Evolutionary conservation across 179 eudicot species (phyloP).

Genomic region (Amaranthus tricolor): DNA sequence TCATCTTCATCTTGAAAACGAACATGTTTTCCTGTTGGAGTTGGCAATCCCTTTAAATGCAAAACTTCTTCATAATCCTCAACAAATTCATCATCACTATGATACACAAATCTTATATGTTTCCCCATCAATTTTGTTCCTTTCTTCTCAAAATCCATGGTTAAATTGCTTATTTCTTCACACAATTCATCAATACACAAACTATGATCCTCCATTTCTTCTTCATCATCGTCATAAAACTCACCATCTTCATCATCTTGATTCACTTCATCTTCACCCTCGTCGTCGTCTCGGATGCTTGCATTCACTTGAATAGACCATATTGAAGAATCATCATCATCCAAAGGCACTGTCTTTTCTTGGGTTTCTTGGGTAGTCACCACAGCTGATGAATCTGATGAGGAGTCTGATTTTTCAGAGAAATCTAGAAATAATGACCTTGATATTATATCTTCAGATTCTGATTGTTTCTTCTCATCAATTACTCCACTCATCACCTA

Average conservation of each 20-base stretch:
- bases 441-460: constrained; percentile 52
- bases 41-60: constrained; percentile 61
- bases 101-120: constrained; percentile 63
- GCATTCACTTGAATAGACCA: constrained; percentile 90
- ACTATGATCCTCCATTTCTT: constrained; percentile 24
- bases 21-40: constrained; percentile 68
- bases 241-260: constrained; percentile 25
- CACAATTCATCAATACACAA: constrained; percentile 58
- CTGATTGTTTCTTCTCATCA: constrained; percentile 32
- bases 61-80: constrained; percentile 43
- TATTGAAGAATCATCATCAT: constrained; percentile 59
- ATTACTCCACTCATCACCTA: constrained; percentile 30
- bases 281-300: constrained; percentile 47
- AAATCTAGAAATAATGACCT: constrained; percentile 75
- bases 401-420: constrained; percentile 57
- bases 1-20: constrained; percentile 49
- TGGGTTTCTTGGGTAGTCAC: constrained; percentile 36
- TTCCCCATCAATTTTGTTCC: constrained; percentile 43
- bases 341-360: constrained; percentile 19
- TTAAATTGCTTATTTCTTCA: constrained; percentile 60
- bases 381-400: constrained; percentile 54
- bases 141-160: constrained; percentile 26
- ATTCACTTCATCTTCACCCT: constrained; percentile 17
- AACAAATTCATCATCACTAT: constrained; percentile 68
- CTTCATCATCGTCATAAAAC: constrained; percentile 25